Percentiles rank a stretch among this genome's conserved stretches.
Conservation (phyloP, 2,329 filamentous ascomycete genomes). For the Purpureocillium lavendulum region DNA sequence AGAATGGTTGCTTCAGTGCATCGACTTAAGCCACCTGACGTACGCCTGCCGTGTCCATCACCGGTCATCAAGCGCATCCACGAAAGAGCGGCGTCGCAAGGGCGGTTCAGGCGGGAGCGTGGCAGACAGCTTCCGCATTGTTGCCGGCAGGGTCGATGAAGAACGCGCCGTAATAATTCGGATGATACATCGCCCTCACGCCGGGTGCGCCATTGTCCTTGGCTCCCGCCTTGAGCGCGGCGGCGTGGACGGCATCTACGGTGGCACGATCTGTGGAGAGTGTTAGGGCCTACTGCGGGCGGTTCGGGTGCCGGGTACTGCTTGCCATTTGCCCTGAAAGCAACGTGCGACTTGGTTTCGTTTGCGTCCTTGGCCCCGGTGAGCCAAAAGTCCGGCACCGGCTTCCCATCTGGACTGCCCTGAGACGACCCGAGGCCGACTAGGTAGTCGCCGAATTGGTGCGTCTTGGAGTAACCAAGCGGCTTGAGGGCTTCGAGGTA, state of each 20-base stretch:
- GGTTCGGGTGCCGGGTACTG: too few species aligned
- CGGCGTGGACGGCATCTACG: conserved; percentile 35
- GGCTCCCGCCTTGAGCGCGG: conserved; percentile 33
- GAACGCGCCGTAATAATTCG: conserved; percentile 42
- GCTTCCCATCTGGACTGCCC: conserved; percentile 6
- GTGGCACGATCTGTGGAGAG: conserved; percentile 24
- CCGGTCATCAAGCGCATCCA: too few species aligned
- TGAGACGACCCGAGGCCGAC: conserved; percentile 21
- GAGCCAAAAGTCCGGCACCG: conserved; percentile 21
- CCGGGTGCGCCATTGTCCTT: conserved; percentile 42
- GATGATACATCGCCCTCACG: conserved; percentile 30
- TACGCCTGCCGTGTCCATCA: too few species aligned
- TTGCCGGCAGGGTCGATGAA: conserved; percentile 41
- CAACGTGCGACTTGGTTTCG: conserved; percentile 16
- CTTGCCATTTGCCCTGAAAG: conserved; percentile 21
- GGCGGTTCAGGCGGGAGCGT: background rate
- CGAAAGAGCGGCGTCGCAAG: too few species aligned
- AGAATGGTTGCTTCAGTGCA: too few species aligned
- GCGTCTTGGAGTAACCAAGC: conserved; percentile 23
- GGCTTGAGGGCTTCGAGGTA: conserved; percentile 26
- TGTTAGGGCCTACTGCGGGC: too few species aligned
- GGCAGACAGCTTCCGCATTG: conserved; percentile 38
- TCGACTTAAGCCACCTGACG: too few species aligned
- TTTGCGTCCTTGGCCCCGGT: conserved; percentile 8
- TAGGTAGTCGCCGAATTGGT: conserved; percentile 17